Percentiles rank a stretch among this genome's conserved stretches.
Evolutionary conservation across 768 basidiomycete species (phyloP).

Genomic region (Suillus alpinus): DNA sequence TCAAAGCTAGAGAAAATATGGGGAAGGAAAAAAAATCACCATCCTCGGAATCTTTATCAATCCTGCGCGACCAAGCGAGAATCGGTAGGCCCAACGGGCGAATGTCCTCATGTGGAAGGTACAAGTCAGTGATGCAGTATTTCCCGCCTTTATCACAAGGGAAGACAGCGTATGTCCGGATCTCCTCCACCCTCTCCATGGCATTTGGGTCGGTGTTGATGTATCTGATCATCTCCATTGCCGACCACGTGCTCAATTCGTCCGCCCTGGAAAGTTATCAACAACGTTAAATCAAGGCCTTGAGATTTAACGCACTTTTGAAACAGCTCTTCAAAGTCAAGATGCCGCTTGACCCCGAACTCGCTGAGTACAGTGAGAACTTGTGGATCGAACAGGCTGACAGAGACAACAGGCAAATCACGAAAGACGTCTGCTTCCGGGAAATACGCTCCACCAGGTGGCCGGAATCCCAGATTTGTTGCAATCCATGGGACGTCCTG

Average conservation of each 20-base stretch:
- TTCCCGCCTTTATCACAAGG: conserved; percentile 1
- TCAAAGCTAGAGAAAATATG: not conserved
- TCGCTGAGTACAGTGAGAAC: conserved; percentile 58
- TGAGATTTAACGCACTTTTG: conserved; percentile 45
- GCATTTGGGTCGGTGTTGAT: conserved; percentile 47
- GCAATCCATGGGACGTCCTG: conserved; percentile 60
- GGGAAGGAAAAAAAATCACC: not conserved
- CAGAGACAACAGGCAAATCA: conserved; percentile 71
- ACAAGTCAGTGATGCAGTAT: conserved; percentile 51
- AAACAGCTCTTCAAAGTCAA: conserved; percentile 85
- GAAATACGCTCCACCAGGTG: conserved; percentile 76
- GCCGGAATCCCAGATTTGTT: conserved; percentile 68
- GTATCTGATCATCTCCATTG: conserved; percentile 77
- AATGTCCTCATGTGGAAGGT: conserved; percentile 72
- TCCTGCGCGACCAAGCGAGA: conserved; percentile 61
- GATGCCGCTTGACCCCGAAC: conserved; percentile 76
- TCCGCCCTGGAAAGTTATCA: conserved; percentile 52
- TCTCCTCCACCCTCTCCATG: conserved; percentile 38
- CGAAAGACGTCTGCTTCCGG: conserved; percentile 84
- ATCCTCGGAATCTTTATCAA: not conserved
- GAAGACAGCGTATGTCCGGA: conserved; percentile 6
- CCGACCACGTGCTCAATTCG: conserved; percentile 81
- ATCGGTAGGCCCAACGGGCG: conserved; percentile 74
- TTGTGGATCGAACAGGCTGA: conserved; percentile 47
- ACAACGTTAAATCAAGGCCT: not conserved